Evolutionary conservation across 2,329 filamentous ascomycete species (phyloP).

Genomic region (Aspergillus pseudoterreus): DNA sequence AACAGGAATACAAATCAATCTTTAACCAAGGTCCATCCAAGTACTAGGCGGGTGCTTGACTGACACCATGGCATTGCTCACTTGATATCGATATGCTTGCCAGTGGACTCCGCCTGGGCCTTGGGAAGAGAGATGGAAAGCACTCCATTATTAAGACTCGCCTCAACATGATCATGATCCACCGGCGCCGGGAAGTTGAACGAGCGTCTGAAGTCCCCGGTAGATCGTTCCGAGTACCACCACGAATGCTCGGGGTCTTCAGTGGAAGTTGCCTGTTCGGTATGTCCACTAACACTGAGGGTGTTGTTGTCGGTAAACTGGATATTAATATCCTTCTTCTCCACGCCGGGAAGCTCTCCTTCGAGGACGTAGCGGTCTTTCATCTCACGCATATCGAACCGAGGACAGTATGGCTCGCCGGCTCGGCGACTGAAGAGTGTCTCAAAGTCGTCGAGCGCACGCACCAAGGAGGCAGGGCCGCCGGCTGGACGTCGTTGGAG

Average conservation of each 20-base stretch:
- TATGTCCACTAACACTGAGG: slow-evolving; percentile 43
- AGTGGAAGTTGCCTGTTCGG: slow-evolving; percentile 29
- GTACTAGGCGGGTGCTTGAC: no score
- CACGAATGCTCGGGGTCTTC: slow-evolving; percentile 41
- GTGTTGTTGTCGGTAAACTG: slow-evolving; percentile 48
- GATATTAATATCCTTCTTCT: slow-evolving; percentile 46
- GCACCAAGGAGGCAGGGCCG: slow-evolving; percentile 31
- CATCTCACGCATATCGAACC: slow-evolving; percentile 47
- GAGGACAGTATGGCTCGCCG: slow-evolving; percentile 23
- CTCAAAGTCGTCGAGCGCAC: slow-evolving; percentile 40
- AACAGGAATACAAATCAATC: no score
- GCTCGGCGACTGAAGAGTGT: slow-evolving; percentile 21
- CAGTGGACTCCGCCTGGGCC: slow-evolving; percentile 16
- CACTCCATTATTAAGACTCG: slow-evolving; percentile 58
- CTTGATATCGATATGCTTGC: not conserved
- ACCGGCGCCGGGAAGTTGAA: slow-evolving; percentile 58
- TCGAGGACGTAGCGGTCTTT: slow-evolving; percentile 45
- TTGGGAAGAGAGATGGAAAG: slow-evolving; percentile 57
- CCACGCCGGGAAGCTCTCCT: slow-evolving; percentile 47
- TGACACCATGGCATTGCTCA: not conserved
- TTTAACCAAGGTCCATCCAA: no score
- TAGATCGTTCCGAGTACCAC: slow-evolving; percentile 58
- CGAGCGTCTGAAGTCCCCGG: slow-evolving; percentile 57
- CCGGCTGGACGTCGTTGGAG: not conserved
- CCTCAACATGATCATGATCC: slow-evolving; percentile 59